Percentiles rank a stretch among this genome's conserved stretches.
These are phyloP conservation scores for Cornus suecica DNA, from an alignment of 148 eudicot genomes.

Conservation along the genomic window DNA sequence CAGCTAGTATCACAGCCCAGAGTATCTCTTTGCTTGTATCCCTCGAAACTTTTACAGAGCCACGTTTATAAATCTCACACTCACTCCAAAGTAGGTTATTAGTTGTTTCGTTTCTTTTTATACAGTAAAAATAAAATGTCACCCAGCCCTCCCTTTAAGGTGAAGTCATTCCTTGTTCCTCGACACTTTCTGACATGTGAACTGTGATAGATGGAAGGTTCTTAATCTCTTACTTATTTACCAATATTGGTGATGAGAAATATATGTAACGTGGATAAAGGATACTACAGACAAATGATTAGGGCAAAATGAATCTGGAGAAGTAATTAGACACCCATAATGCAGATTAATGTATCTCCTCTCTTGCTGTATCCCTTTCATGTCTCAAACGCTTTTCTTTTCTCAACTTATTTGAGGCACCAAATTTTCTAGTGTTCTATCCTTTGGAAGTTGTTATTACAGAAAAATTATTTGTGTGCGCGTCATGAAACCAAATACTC, in stretches of 20 bases:
- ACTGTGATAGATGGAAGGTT: too few species aligned
- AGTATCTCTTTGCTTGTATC: not conserved
- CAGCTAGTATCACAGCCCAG: not conserved
- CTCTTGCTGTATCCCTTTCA: not conserved
- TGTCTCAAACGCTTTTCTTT: not conserved
- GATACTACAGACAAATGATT: not conserved
- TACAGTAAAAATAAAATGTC: not conserved
- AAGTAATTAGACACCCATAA: not conserved
- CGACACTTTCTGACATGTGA: too few species aligned
- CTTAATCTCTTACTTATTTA: too few species aligned
- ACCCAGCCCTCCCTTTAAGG: too few species aligned
- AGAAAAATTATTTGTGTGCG: not conserved
- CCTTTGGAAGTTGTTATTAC: not conserved
- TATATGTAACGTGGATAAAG: not conserved
- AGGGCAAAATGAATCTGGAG: not conserved
- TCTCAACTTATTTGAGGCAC: too few species aligned
- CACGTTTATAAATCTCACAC: not conserved
- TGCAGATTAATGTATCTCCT: not conserved
- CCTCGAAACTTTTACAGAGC: not conserved
- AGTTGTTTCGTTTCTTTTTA: not conserved
- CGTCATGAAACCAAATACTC: not conserved
- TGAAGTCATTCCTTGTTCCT: not conserved
- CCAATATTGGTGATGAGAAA: not conserved
- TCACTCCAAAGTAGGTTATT: not conserved
- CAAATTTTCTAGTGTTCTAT: not conserved